phyloP scores from a whole-genome alignment of 805 yeast genomes.

The Cyberlindnera sargentensis region DNA sequence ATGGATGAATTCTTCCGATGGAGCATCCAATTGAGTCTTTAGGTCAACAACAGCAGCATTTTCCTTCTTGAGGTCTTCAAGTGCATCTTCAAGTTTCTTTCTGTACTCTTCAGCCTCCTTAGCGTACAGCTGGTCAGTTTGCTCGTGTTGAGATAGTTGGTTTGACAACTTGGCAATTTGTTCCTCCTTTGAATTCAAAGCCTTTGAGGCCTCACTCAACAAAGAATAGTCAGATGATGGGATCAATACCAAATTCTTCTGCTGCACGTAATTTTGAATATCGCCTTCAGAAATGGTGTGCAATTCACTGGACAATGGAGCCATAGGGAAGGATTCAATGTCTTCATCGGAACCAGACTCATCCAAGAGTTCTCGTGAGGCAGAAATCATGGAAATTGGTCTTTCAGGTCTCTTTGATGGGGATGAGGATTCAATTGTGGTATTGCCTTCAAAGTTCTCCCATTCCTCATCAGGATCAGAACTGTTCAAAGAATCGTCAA shows the following conservation, averaged over 20 bases:
- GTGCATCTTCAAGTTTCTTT: conserved; percentile 13
- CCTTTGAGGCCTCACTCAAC: conserved; percentile 3
- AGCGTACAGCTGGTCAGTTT: conserved; percentile 16
- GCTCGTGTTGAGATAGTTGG: conserved; percentile 11
- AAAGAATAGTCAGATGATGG: conserved; percentile 17
- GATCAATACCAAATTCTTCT: conserved; percentile 24
- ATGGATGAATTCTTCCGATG: conserved; percentile 26
- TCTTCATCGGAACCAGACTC: conserved; percentile 24
- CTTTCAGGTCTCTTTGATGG: conserved; percentile 13
- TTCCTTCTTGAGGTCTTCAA: conserved; percentile 3
- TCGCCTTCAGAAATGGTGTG: conserved; percentile 16
- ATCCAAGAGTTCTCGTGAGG: conserved; percentile 11
- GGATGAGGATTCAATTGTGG: conserved; percentile 11
- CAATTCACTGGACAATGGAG: conserved; percentile 20
- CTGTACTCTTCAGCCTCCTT: conserved; percentile 18
- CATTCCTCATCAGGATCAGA: conserved; percentile 18
- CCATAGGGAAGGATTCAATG: conserved; percentile 11
- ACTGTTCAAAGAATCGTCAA: conserved; percentile 17
- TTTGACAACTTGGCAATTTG: conserved; percentile 2
- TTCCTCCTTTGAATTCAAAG: conserved; percentile 1
- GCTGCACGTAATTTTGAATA: conserved; percentile 26
- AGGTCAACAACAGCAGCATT: conserved; percentile 1
- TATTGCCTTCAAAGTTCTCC: conserved; percentile 24
- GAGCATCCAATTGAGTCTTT: conserved; percentile 16
- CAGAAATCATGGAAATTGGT: conserved; percentile 11